Percentiles rank a stretch among this genome's conserved stretches.
Evolutionary conservation across 805 yeast genomes (phyloP).

Genomic region (Yarrowia sp.): DNA sequence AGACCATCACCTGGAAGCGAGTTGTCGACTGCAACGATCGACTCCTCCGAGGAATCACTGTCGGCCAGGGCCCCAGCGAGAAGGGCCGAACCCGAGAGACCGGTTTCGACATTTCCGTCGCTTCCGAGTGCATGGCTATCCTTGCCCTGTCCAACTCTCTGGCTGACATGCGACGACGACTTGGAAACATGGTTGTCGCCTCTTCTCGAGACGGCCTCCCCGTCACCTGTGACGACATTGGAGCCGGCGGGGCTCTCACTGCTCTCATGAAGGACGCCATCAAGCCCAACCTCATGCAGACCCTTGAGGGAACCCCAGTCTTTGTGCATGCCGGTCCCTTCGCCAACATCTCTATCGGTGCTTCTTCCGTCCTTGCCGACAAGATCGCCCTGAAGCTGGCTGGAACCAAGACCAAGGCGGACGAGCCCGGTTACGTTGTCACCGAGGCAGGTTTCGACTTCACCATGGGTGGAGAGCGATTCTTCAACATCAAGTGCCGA

Average conservation of each 20-base stretch:
- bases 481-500: slow-evolving; percentile 92
- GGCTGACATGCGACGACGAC: slow-evolving; percentile 79
- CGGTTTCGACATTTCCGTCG: slow-evolving; percentile 95
- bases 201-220: slow-evolving; percentile 72
- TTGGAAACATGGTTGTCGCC: slow-evolving; percentile 88
- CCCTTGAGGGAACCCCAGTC: slow-evolving; percentile 96
- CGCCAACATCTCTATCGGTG: slow-evolving; percentile 96
- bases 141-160: slow-evolving; percentile 78
- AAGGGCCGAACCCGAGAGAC: slow-evolving; percentile 81
- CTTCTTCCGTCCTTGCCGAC: slow-evolving; percentile 91
- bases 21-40: slow-evolving; percentile 95
- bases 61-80: slow-evolving; percentile 92
- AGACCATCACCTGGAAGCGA: slow-evolving; percentile 84
- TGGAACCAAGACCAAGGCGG: slow-evolving; percentile 53
- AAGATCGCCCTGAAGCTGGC: slow-evolving; percentile 88
- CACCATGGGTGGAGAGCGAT: slow-evolving; percentile 99
- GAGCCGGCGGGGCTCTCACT: slow-evolving; percentile 93
- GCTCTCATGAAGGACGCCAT: slow-evolving; percentile 94
- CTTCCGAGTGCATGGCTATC: slow-evolving; percentile 95
- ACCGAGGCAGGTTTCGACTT: slow-evolving; percentile 99
- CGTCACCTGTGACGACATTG: slow-evolving; percentile 89
- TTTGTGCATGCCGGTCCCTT: slow-evolving; percentile 98
- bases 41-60: slow-evolving; percentile 79
- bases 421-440: slow-evolving; percentile 71
- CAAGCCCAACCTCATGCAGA: slow-evolving; percentile 96